Evolutionary conservation across 78 protist species (phyloP), one percentile per base, ranked within the genome.

Genomic region (Polysphondylium violaceum): DNA sequence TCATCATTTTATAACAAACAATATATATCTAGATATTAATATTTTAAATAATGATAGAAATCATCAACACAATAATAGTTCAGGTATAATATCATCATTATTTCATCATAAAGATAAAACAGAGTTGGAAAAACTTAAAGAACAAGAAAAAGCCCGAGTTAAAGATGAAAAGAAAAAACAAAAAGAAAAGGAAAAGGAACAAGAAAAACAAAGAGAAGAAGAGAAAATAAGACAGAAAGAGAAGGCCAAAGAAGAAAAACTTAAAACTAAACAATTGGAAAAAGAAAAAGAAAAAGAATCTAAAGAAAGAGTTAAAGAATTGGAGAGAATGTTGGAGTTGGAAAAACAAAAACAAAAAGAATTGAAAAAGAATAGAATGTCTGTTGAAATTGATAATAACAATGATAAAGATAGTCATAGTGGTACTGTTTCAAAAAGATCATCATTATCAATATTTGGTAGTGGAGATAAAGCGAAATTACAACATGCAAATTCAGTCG

Each of bases 91-190:
- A 47, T 47, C 53, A 47, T 14, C 53, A n/a, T 58, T 3, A 19
- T 58, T 19, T n/a, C 25, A 38, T 25, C 40, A 23, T 44, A 74
- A 55, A 53, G 60, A 74, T 19, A 74, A 74, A n/a, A 74, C 0
- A 74, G 83, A 55, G 33, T 47, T 16, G 12, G 41, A 74, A 43
- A 41, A 43, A 36, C 4, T 31, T 7, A 41, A 43, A 55, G 31
- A 74, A 21, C 38, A 55, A 55, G 41, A 56, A 40, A 56, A 58
- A 56, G 8, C n/a, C 29, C 3, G 64, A 74, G 60, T 58, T 12
- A 74, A 74, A 36, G 85, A 74, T 2, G 25, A 40, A 36, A 35
- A 74, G 27, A 74, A 74, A 41, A 41, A 74, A 36, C 53, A 50
- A 55, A 55, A 74, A n/a, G 31, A 73, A 33, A 16, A 29, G 17